Conservation (phyloP, 1,139 yeast genomes). For the Pichia inconspicua region DNA sequence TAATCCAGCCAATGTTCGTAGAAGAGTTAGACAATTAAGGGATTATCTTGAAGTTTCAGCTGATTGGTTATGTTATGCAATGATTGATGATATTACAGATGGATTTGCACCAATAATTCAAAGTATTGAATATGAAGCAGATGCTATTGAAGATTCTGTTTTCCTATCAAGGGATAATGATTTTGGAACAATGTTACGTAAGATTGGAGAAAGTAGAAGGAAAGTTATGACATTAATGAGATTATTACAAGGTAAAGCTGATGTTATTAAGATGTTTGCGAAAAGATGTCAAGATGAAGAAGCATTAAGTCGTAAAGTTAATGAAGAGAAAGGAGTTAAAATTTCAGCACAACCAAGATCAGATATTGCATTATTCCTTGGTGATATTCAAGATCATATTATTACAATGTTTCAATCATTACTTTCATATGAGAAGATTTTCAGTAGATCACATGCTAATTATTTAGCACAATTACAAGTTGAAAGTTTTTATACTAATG, state of each 20-base stretch:
- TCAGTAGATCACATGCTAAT: constrained; percentile 85
- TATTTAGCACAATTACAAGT: constrained; percentile 92
- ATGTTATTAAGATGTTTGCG: constrained; percentile 94
- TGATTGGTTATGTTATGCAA: constrained; percentile 91
- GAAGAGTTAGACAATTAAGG: constrained; percentile 83
- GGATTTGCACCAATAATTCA: constrained; percentile 87
- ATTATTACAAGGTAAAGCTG: constrained; percentile 87
- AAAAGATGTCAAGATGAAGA: constrained; percentile 82
- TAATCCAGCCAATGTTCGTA: constrained; percentile 81
- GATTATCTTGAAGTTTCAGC: constrained; percentile 83
- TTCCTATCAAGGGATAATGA: constrained; percentile 56
- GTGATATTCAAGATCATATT: constrained; percentile 97
- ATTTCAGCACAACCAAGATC: constrained; percentile 59
- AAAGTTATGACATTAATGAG: constrained; percentile 91
- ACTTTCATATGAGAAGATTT: constrained; percentile 83
- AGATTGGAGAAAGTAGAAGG: constrained; percentile 83
- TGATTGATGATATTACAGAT: constrained; percentile 91
- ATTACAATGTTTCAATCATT: constrained; percentile 92
- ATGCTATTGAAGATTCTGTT: constrained; percentile 82
- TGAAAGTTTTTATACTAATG: constrained; percentile 78
- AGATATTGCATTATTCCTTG: constrained; percentile 78
- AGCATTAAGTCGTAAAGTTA: constrained; percentile 12
- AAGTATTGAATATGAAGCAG: constrained; percentile 83
- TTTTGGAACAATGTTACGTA: constrained; percentile 63
- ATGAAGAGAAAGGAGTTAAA: constrained; percentile 2